Percentiles rank a stretch among this genome's conserved stretches.
Conservation (phyloP, 2,329 filamentous ascomycete genomes). For the Phialocephala subalpina region DNA sequence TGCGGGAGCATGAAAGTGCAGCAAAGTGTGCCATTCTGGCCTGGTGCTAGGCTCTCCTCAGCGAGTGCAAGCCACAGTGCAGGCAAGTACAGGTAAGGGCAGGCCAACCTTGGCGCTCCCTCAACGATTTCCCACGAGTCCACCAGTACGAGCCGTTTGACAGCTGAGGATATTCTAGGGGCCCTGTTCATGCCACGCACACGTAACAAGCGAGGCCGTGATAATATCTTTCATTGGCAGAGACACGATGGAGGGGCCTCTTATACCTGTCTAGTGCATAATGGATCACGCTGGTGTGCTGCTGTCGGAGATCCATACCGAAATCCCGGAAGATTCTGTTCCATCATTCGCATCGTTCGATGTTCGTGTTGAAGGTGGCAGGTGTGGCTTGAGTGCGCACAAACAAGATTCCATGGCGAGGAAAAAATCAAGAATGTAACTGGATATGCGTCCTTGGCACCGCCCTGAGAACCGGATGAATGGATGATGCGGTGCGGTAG, state of each 20-base stretch:
- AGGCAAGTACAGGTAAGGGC: not conserved
- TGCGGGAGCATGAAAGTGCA: conserved; percentile 1
- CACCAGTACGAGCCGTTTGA: conserved; percentile 1
- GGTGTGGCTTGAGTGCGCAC: not conserved
- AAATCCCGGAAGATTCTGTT: conserved; percentile 31
- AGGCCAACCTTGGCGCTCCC: not conserved
- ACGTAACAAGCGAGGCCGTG: conserved; percentile 4
- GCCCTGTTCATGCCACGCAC: conserved; percentile 17
- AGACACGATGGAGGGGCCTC: conserved; percentile 25
- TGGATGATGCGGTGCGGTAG: conserved; percentile 16
- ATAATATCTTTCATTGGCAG: conserved; percentile 21
- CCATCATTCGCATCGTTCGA: conserved; percentile 6
- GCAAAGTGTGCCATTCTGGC: not conserved
- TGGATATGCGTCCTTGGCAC: not conserved
- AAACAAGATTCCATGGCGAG: not conserved
- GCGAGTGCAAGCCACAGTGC: not conserved
- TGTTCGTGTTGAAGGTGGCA: not conserved
- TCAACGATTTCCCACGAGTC: not conserved
- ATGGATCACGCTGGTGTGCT: conserved; percentile 1
- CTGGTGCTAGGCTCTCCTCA: not conserved
- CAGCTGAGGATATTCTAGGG: conserved; percentile 18
- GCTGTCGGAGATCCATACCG: conserved; percentile 33
- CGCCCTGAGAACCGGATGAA: conserved; percentile 10
- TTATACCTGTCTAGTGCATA: conserved; percentile 30
- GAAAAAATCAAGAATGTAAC: not conserved